These are phyloP conservation scores for Monosporascus sp. DNA, from an alignment of 2,329 filamentous ascomycete genomes.

Conservation along the genomic window DNA sequence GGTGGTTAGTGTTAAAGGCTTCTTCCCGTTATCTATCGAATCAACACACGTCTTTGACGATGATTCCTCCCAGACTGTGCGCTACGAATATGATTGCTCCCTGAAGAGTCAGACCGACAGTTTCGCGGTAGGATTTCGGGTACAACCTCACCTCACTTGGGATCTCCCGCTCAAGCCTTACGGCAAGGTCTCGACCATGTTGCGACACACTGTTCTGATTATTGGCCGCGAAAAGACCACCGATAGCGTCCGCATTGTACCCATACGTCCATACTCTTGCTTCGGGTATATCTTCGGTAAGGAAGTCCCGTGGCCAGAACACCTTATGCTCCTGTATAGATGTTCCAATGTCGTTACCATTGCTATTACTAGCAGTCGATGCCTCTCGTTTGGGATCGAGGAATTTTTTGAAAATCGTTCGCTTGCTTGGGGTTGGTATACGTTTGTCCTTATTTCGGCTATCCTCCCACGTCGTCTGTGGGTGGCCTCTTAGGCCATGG, in stretches of 20 bases:
- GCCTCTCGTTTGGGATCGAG: background rate
- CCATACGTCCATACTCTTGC: conserved; percentile 35
- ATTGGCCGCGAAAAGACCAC: conserved; percentile 30
- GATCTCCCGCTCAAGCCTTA: conserved; percentile 27
- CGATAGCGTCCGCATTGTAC: conserved; percentile 34
- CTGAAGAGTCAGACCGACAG: conserved; percentile 7
- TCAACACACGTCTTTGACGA: conserved; percentile 29
- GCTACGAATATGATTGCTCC: conserved; percentile 31
- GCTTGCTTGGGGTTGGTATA: conserved; percentile 5
- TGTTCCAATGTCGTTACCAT: no score
- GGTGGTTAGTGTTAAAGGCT: background rate
- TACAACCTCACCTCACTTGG: conserved; percentile 19
- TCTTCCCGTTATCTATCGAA: background rate
- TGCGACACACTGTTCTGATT: conserved; percentile 33
- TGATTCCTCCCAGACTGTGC: conserved; percentile 34
- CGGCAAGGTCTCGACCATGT: conserved; percentile 27
- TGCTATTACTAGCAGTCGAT: no score
- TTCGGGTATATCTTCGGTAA: conserved; percentile 28
- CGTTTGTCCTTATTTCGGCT: conserved; percentile 1
- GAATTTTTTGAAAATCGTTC: conserved; percentile 4
- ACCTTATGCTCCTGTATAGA: conserved; percentile 1
- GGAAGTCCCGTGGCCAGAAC: conserved; percentile 32
- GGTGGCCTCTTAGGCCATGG: conserved; percentile 31
- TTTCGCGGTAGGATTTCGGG: background rate
- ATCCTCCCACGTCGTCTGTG: conserved; percentile 28